These are phyloP conservation scores for Trypanosoma rangeli DNA, from an alignment of 208 protist species.

Conservation along the genomic window DNA sequence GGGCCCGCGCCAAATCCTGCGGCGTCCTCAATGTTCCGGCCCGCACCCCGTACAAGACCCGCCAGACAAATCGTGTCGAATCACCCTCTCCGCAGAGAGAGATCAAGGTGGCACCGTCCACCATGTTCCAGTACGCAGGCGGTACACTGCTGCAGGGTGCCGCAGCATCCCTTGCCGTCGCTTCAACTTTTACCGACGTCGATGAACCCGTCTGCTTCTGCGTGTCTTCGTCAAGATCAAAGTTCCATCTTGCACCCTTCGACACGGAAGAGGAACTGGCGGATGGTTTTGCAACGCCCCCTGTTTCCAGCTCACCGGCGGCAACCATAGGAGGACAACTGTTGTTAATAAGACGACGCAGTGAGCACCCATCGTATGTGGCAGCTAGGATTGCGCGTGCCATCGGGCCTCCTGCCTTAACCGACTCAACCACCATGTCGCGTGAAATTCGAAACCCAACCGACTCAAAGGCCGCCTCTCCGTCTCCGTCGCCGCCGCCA, in stretches of 20 bases:
- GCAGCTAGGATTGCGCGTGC: slow-evolving; percentile 43
- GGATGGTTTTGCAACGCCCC: slow-evolving; percentile 1
- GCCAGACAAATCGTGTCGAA: slow-evolving; percentile 38
- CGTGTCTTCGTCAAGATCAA: slow-evolving; percentile 62
- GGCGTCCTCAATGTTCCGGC: slow-evolving; percentile 53
- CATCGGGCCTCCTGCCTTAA: slow-evolving; percentile 46
- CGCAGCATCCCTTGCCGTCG: slow-evolving; percentile 5
- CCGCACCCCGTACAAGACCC: slow-evolving; percentile 56
- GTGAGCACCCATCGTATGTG: slow-evolving; percentile 44
- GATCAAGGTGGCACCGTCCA: slow-evolving; percentile 18
- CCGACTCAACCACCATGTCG: slow-evolving; percentile 44
- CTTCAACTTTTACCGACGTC: neutral
- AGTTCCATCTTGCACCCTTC: slow-evolving; percentile 35
- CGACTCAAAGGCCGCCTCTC: slow-evolving; percentile 36
- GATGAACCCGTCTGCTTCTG: neutral
- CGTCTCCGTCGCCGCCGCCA: slow-evolving; percentile 25
- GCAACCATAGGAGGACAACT: neutral
- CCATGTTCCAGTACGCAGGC: slow-evolving; percentile 29
- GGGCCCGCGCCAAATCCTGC: slow-evolving; percentile 48
- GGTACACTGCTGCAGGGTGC: neutral
- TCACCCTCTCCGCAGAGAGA: slow-evolving; percentile 1
- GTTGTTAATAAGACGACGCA: slow-evolving; percentile 39
- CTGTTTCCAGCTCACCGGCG: neutral
- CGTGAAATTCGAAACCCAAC: slow-evolving; percentile 63
- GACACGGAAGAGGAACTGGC: neutral